Conservation (phyloP, 495 filamentous ascomycete genomes). For the Tricharina praecox region DNA sequence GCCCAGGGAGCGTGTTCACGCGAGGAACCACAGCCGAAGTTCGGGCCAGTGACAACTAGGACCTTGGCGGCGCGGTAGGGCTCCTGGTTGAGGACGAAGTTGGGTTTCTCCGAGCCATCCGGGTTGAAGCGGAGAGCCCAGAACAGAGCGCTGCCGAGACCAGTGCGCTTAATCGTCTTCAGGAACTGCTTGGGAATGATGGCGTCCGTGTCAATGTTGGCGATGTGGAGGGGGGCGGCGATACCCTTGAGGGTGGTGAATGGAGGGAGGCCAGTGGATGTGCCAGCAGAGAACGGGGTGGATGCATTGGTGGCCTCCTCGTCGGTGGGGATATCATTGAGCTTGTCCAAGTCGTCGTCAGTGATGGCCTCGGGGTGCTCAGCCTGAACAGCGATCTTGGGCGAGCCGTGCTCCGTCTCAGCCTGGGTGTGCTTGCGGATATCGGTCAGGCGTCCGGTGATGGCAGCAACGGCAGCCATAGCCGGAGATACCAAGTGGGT, state of each 20-base stretch:
- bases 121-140: constrained; percentile 58
- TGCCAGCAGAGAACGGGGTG: constrained; percentile 40
- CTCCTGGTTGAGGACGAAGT: constrained; percentile 82
- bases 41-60: constrained; percentile 78
- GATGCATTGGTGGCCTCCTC: constrained; percentile 29
- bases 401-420: constrained; percentile 33
- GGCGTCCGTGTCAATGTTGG: constrained; percentile 91
- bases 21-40: constrained; percentile 90
- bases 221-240: constrained; percentile 69
- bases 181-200: constrained; percentile 99
- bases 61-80: constrained; percentile 77
- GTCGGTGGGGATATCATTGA: constrained; percentile 62
- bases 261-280: constrained; percentile 54
- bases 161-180: constrained; percentile 97
- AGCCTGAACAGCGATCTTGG: constrained; percentile 40
- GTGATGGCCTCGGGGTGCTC: constrained; percentile 55
- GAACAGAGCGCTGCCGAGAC: constrained; percentile 77
- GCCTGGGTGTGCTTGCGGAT: constrained; percentile 50
- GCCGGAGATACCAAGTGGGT: constrained; percentile 95
- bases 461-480: constrained; percentile 84
- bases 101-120: constrained; percentile 54
- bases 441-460: constrained; percentile 79
- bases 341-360: constrained; percentile 59
- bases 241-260: constrained; percentile 72
- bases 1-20: constrained; percentile 97